phyloP scores from a whole-genome alignment of 352 stramenopile genomes.

The Globisporangium yorkense region DNA sequence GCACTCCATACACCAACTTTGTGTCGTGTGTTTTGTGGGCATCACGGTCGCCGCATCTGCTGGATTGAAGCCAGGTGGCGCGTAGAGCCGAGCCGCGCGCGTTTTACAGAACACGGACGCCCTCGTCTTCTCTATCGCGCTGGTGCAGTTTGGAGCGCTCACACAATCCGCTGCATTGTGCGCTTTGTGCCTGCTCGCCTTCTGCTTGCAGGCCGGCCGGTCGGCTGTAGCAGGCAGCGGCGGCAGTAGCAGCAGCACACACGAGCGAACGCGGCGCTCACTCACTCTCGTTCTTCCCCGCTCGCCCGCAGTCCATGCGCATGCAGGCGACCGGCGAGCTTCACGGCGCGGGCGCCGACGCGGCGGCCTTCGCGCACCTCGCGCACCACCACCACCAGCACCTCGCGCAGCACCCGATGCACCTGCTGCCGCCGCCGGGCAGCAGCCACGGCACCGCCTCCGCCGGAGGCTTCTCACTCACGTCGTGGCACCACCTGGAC shows the following conservation, averaged over 20 bases:
- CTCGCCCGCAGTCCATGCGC: slow-evolving; percentile 19
- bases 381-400: slow-evolving; percentile 11
- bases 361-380: slow-evolving; percentile 11
- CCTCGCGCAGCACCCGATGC: slow-evolving; percentile 18
- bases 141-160: not conserved
- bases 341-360: slow-evolving; percentile 19
- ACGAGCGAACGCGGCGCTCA: not conserved
- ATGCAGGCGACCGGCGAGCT: slow-evolving; percentile 25
- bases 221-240: not conserved
- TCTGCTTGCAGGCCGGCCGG: not conserved
- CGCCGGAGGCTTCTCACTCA: not conserved
- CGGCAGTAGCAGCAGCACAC: not conserved
- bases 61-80: slow-evolving; percentile 2
- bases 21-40: not conserved
- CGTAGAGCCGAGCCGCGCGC: not conserved
- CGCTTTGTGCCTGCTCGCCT: not conserved
- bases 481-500: slow-evolving; percentile 8
- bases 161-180: not conserved
- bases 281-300: slow-evolving; percentile 12
- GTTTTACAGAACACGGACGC: not conserved
- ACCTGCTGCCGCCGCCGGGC: slow-evolving; percentile 16
- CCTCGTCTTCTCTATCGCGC: not conserved
- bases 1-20: not conserved
- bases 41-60: not conserved
- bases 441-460: slow-evolving; percentile 1